Percentiles rank a stretch among this genome's conserved stretches.
phyloP scores from a whole-genome alignment of 1,139 yeast genomes.

The Blastobotrys petasosporus region DNA sequence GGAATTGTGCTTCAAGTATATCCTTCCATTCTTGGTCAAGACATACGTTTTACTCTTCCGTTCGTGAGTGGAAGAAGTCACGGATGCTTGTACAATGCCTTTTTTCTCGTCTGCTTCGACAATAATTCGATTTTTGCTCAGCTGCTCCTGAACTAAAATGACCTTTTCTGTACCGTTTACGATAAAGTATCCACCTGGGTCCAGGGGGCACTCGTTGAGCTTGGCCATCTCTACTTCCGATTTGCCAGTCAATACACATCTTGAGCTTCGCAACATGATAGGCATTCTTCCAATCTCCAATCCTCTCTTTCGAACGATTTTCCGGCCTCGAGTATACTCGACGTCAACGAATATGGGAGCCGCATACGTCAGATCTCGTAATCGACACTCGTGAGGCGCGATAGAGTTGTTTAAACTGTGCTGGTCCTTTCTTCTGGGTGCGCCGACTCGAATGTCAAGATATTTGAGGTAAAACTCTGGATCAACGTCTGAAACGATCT shows the following conservation, averaged over 20 bases:
- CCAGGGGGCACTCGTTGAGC: slow-evolving; percentile 90
- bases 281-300: slow-evolving; percentile 98
- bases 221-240: slow-evolving; percentile 80
- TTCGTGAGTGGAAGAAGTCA: slow-evolving; percentile 95
- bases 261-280: slow-evolving; percentile 87
- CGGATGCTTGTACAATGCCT: slow-evolving; percentile 92
- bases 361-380: slow-evolving; percentile 89
- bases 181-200: slow-evolving; percentile 97
- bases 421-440: slow-evolving; percentile 51
- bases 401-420: slow-evolving; percentile 39
- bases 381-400: slow-evolving; percentile 95
- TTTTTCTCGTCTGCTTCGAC: slow-evolving; percentile 97
- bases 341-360: slow-evolving; percentile 97
- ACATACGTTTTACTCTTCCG: slow-evolving; percentile 96
- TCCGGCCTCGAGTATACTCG: slow-evolving; percentile 91
- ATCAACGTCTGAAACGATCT: slow-evolving; percentile 87
- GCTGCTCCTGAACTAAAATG: slow-evolving; percentile 91
- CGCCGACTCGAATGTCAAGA: slow-evolving; percentile 79
- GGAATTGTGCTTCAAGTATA: slow-evolving; percentile 89
- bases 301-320: slow-evolving; percentile 82
- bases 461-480: slow-evolving; percentile 93
- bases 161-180: slow-evolving; percentile 98
- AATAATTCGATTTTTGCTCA: slow-evolving; percentile 93
- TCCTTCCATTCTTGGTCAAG: slow-evolving; percentile 81
- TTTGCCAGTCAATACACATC: slow-evolving; percentile 78